Percentiles rank a stretch among this genome's conserved stretches.
These are phyloP conservation scores for Leccinum holopus DNA, from an alignment of 1,284 basidiomycete species.

Conservation along the genomic window DNA sequence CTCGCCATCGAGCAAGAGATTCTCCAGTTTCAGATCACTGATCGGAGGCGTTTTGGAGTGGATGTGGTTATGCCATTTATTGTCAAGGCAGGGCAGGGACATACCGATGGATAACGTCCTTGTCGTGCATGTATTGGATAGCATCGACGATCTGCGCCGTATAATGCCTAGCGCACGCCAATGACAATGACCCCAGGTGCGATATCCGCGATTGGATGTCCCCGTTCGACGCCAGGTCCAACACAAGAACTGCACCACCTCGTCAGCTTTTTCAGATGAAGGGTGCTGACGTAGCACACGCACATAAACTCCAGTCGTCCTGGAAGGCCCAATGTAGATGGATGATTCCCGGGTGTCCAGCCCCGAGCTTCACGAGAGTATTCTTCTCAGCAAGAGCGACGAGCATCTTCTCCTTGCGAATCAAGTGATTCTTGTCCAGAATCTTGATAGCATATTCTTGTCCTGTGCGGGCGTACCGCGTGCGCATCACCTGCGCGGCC, in stretches of 20 bases:
- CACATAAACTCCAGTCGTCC: conserved; percentile 81
- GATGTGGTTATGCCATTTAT: conserved; percentile 10
- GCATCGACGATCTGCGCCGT: conserved; percentile 87
- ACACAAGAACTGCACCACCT: conserved; percentile 72
- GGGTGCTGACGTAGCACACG: background rate
- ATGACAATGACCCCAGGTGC: conserved; percentile 82
- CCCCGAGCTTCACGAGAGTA: conserved; percentile 58
- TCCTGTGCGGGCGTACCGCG: conserved; percentile 53
- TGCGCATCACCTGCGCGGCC: conserved; percentile 55
- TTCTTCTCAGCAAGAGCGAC: conserved; percentile 68
- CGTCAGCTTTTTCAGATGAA: conserved; percentile 2
- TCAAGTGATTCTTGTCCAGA: conserved; percentile 73
- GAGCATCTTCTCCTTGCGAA: conserved; percentile 62
- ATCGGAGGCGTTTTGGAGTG: background rate
- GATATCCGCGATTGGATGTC: conserved; percentile 83
- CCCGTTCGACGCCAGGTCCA: conserved; percentile 86
- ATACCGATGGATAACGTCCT: conserved; percentile 84
- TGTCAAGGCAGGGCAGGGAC: conserved; percentile 15
- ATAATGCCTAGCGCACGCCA: conserved; percentile 76
- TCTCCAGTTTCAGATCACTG: conserved; percentile 90
- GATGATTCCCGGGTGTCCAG: conserved; percentile 81
- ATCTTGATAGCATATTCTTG: conserved; percentile 76
- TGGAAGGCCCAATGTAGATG: conserved; percentile 83
- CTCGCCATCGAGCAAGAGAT: conserved; percentile 82
- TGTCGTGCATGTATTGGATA: conserved; percentile 84